phyloP scores from a whole-genome alignment of 2,329 filamentous ascomycete genomes.

The Sphaerulina musiva region DNA sequence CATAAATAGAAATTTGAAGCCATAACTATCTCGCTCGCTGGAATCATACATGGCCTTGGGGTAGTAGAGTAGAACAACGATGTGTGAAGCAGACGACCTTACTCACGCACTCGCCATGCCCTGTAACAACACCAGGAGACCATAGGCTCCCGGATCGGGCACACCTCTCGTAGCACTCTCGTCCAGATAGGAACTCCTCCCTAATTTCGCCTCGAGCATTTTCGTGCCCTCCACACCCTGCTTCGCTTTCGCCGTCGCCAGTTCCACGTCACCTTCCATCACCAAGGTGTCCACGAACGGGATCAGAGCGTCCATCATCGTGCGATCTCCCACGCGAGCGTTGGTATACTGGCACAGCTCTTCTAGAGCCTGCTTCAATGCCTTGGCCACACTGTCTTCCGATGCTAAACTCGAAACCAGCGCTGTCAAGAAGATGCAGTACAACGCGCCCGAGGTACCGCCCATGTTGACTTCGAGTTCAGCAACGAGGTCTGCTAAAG shows the following conservation, averaged over 20 bases:
- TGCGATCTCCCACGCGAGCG: constrained; percentile 32
- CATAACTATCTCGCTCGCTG: too few species aligned
- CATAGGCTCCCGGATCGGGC: constrained; percentile 35
- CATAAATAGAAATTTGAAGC: too few species aligned
- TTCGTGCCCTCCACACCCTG: constrained; percentile 33
- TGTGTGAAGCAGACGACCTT: not conserved
- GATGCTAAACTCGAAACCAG: constrained; percentile 27
- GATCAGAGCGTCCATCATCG: constrained; percentile 35
- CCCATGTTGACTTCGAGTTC: constrained; percentile 35
- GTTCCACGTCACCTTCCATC: constrained; percentile 19
- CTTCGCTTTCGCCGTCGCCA: constrained; percentile 25
- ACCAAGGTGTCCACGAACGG: constrained; percentile 30
- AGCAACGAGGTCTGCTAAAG: constrained; percentile 27
- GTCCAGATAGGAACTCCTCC: constrained; percentile 34
- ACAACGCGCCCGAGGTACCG: constrained; percentile 33
- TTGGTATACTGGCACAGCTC: constrained; percentile 32
- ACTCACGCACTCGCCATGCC: constrained; percentile 24
- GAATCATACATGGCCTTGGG: not conserved
- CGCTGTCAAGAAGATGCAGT: constrained; percentile 34
- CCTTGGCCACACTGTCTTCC: constrained; percentile 20
- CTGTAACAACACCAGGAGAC: constrained; percentile 33
- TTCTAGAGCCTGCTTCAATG: constrained; percentile 26
- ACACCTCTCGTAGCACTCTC: constrained; percentile 34
- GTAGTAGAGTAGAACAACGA: not conserved
- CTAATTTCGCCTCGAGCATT: constrained; percentile 33